These are phyloP conservation scores for Fusarium sp. DNA, from an alignment of 2,329 filamentous ascomycete species.

Conservation along the genomic window DNA sequence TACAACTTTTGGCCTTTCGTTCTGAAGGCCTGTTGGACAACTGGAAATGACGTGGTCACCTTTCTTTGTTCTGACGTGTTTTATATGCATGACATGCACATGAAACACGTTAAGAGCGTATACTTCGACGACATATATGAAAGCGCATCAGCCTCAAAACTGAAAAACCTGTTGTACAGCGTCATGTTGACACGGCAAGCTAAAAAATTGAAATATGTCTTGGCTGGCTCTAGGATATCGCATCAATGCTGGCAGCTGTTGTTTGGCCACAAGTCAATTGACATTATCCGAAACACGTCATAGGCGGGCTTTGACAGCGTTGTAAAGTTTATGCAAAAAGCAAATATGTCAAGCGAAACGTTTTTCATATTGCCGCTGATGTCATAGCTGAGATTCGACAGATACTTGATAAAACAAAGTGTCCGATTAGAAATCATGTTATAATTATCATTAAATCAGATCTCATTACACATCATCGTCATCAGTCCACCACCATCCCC, in stretches of 20 bases:
- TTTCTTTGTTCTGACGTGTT: not conserved
- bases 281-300: not conserved
- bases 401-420: not conserved
- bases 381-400: not conserved
- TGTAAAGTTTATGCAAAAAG: not conserved
- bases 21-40: accelerated
- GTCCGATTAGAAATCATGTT: accelerated
- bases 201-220: not conserved
- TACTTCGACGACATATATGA: not conserved
- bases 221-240: accelerated
- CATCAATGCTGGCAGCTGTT: not conserved
- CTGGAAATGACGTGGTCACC: not conserved
- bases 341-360: accelerated
- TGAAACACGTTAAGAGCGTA: not conserved
- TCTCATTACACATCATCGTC: not conserved
- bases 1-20: accelerated
- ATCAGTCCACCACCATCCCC: accelerated
- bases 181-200: accelerated
- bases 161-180: not conserved
- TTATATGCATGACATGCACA: not conserved
- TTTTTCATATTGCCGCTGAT: not conserved
- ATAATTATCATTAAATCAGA: not conserved
- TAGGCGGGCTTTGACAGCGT: accelerated
- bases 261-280: not conserved
- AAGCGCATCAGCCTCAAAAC: not conserved